Base-by-base conservation (phyloP, 495 filamentous ascomycete species). In the Penicillium canescens region DNA sequence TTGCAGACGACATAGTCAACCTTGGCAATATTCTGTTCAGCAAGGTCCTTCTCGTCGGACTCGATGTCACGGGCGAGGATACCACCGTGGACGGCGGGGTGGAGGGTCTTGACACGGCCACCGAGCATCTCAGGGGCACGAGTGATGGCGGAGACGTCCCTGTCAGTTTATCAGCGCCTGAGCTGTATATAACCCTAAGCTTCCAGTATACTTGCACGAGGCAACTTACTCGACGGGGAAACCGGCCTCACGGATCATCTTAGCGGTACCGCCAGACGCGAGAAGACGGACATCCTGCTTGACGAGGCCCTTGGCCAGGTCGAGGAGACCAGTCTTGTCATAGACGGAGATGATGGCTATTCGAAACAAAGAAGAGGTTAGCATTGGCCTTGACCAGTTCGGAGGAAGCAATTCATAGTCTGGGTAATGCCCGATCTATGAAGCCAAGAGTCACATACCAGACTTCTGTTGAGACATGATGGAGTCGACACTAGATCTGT, bases 1-100 rank as follows among this genome's bases (percentile, higher is more conserved):
- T 98, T 98, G 87, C 94, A 98, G 64, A 98, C 88, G 54, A 98
- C 92, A 66, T 88, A 98, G 82, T 98, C 92, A 41, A 98, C 91
- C 79, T 97, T 98, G 75, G 87, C 78, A 66, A 98, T 98, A 75
- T 91, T 96, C 77, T 96, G 91, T 69, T 94, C 89, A 35, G 93
- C 91, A 34, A 98, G 86, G 68, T 98, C 94, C 74, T 95, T 91
- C 78, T 96, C 89, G 71, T 98, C 94, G 26, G 91, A 90, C 48
- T 86, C 89, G 46, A 96, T 85, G 69, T 97, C 85, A 54, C 93
- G 88, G 42, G 95, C 92, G 35, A 98, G 89, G 56, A 98, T 98
- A 65, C 86, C 86, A 59, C 90, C 91, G 73, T 98, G 93, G 40
- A 98, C 92, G 34, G 89, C 90, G 11, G 92, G 94, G 77, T 98